Conservation (phyloP, 2,329 filamentous ascomycete genomes). For the Xylariaceae sp. region DNA sequence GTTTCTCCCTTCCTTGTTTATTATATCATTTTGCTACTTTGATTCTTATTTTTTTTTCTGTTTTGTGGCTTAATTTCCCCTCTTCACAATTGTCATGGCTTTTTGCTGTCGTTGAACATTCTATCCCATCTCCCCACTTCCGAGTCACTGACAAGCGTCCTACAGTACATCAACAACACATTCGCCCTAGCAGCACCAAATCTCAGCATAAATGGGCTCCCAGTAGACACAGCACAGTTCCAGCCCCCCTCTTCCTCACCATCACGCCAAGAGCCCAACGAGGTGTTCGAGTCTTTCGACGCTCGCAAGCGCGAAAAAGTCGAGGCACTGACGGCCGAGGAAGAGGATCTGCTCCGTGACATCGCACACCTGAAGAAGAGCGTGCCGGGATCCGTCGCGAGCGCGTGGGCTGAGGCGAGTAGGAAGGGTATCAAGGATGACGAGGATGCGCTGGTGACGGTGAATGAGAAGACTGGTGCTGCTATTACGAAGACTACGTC, state of each 20-base stretch:
- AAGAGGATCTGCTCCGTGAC: slow-evolving; percentile 61
- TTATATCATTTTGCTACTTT: background rate
- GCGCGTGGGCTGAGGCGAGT: slow-evolving; percentile 39
- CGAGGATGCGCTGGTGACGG: slow-evolving; percentile 40
- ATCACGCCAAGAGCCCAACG: slow-evolving; percentile 29
- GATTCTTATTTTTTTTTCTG: background rate
- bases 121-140: background rate
- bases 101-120: too few species aligned
- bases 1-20: background rate
- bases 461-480: slow-evolving; percentile 12
- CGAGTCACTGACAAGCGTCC: background rate
- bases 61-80: background rate
- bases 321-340: slow-evolving; percentile 57
- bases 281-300: slow-evolving; percentile 58
- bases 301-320: slow-evolving; percentile 54
- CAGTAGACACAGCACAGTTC: slow-evolving; percentile 41
- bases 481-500: too few species aligned
- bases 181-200: slow-evolving; percentile 57
- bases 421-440: slow-evolving; percentile 42
- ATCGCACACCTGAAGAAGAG: slow-evolving; percentile 57
- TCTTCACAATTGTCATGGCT: too few species aligned
- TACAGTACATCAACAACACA: slow-evolving; percentile 58
- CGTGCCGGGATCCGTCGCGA: slow-evolving; percentile 45
- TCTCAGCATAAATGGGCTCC: slow-evolving; percentile 60
- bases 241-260: slow-evolving; percentile 27